A percentile compares a stretch with the other conserved stretches of the same genome.
Conservation (phyloP, 1,284 basidiomycete genomes). For the Leccinum holopus region DNA sequence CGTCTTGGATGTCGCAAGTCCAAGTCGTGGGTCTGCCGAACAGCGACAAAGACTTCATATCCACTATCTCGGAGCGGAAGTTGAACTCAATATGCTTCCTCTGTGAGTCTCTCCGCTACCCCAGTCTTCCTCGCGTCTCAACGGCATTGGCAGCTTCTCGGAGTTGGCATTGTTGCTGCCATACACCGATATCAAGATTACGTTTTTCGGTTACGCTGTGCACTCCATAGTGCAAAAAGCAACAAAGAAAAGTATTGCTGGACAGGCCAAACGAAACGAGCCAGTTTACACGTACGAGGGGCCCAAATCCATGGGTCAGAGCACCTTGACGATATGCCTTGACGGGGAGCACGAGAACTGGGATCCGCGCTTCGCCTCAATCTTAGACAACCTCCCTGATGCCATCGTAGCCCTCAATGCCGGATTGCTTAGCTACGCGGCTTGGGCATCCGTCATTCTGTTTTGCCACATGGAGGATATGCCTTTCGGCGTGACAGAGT, state of each 20-base stretch:
- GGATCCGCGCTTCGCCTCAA: slow-evolving; percentile 28
- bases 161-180: slow-evolving; percentile 43
- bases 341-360: slow-evolving; percentile 34
- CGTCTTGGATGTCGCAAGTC: slow-evolving; percentile 33
- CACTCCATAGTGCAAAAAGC: slow-evolving; percentile 32
- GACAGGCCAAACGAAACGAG: slow-evolving; percentile 26
- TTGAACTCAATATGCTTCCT: slow-evolving; percentile 46
- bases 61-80: slow-evolving; percentile 41
- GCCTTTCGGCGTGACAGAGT: slow-evolving; percentile 44
- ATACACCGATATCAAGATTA: slow-evolving; percentile 40
- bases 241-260: slow-evolving; percentile 26
- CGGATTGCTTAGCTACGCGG: slow-evolving; percentile 37
- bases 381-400: slow-evolving; percentile 29
- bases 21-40: slow-evolving; percentile 23
- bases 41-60: slow-evolving; percentile 32
- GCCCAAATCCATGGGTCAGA: slow-evolving; percentile 36
- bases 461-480: slow-evolving; percentile 29
- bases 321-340: slow-evolving; percentile 35
- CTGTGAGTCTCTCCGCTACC: slow-evolving; percentile 31
- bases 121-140: background rate
- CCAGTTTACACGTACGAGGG: slow-evolving; percentile 39
- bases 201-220: slow-evolving; percentile 39
- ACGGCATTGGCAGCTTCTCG: slow-evolving; percentile 35
- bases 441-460: slow-evolving; percentile 37
- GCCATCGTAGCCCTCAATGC: slow-evolving; percentile 42